phyloP scores from a whole-genome alignment of 2,329 filamentous ascomycete genomes.

The Thelonectria olida region DNA sequence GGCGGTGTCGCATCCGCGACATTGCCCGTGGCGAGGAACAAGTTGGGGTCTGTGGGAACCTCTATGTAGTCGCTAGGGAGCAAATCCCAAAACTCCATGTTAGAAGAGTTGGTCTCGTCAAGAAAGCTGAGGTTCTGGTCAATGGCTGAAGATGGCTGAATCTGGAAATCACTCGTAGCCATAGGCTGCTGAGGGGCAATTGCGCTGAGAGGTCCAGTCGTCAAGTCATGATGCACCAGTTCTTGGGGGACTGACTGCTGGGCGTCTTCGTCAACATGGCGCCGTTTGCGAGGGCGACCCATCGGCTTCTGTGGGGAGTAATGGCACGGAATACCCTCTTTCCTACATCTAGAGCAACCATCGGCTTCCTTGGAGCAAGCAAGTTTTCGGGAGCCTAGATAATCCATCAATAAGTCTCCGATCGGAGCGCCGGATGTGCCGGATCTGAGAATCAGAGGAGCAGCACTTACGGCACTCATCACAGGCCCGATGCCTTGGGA shows the following conservation, averaged over 20 bases:
- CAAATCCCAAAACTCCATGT: conserved; percentile 50
- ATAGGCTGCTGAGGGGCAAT: background rate
- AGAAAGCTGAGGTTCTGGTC: conserved; percentile 50
- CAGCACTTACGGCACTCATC: conserved; percentile 71
- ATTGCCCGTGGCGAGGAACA: conserved; percentile 22
- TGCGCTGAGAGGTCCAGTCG: background rate
- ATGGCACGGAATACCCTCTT: conserved; percentile 65
- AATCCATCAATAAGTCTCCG: conserved; percentile 41
- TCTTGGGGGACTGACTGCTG: conserved; percentile 7
- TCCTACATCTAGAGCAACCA: conserved; percentile 67
- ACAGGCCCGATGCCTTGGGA: conserved; percentile 68
- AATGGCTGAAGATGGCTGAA: conserved; percentile 24
- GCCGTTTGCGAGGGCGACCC: conserved; percentile 70
- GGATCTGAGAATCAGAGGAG: conserved; percentile 2
- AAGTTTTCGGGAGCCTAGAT: conserved; percentile 67
- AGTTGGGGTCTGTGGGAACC: conserved; percentile 27
- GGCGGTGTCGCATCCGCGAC: conserved; percentile 10
- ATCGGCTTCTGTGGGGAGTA: conserved; percentile 74
- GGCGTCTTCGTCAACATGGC: conserved; percentile 48
- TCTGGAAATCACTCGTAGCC: conserved; percentile 6
- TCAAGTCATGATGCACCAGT: conserved; percentile 14
- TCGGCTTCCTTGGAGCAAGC: conserved; percentile 70
- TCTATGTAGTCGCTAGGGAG: conserved; percentile 40
- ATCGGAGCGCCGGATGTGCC: conserved; percentile 16
- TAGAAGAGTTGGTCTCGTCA: conserved; percentile 36